phyloP scores from a whole-genome alignment of 148 eudicot genomes.

The Camellia lanceoleosa region DNA sequence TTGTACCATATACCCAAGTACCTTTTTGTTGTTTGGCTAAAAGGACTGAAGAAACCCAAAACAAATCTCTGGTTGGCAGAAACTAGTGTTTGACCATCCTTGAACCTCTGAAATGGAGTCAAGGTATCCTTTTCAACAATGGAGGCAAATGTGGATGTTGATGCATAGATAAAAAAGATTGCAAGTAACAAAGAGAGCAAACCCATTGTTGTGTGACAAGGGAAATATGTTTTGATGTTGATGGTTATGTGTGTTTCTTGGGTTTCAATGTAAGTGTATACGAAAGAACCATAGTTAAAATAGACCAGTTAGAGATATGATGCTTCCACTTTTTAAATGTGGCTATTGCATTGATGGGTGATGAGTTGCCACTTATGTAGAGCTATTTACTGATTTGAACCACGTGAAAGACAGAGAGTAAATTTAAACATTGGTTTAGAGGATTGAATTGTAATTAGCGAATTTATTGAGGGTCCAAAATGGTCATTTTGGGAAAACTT shows the following conservation, averaged over 20 bases:
- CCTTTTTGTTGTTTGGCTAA: neutral
- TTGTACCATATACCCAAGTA: slow-evolving; percentile 22
- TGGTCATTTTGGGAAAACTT: neutral
- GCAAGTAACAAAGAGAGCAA: slow-evolving; percentile 17
- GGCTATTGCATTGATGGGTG: neutral
- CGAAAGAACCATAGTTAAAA: neutral
- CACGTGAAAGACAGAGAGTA: neutral
- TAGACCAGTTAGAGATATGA: slow-evolving; percentile 10
- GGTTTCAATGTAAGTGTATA: neutral
- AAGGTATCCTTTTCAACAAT: slow-evolving; percentile 15
- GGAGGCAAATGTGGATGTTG: neutral
- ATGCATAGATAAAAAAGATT: slow-evolving; percentile 8
- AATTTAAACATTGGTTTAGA: slow-evolving; percentile 7
- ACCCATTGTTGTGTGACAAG: slow-evolving; percentile 5
- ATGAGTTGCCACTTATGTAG: neutral
- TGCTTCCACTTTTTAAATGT: neutral
- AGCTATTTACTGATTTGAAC: neutral
- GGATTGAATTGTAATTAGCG: slow-evolving; percentile 9
- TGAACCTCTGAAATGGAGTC: slow-evolving; percentile 6
- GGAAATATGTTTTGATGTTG: slow-evolving; percentile 3
- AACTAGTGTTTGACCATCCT: slow-evolving; percentile 22
- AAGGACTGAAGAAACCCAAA: slow-evolving; percentile 15
- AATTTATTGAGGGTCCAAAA: neutral
- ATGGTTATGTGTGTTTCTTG: neutral
- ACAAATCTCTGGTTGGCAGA: slow-evolving; percentile 14